A percentile compares a stretch with the other conserved stretches of the same genome.
These are phyloP conservation scores for Cucurbita maxima DNA, from an alignment of 306 rosid species.

Conservation along the genomic window DNA sequence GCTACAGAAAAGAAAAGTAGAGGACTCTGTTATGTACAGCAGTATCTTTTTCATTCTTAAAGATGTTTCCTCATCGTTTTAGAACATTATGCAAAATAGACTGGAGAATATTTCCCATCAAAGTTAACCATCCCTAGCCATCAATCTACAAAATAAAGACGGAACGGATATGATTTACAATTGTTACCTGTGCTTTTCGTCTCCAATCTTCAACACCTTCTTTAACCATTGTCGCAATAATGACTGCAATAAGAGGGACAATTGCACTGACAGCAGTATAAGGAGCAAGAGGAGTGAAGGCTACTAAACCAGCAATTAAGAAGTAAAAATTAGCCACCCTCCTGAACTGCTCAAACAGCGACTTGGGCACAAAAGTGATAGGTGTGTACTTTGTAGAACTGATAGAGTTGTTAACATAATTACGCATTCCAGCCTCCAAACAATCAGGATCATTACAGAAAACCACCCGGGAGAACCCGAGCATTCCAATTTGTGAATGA, in stretches of 20 bases:
- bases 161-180: background rate
- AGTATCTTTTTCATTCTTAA: background rate
- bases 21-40: background rate
- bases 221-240: slow-evolving; percentile 63
- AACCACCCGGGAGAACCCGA: slow-evolving; percentile 69
- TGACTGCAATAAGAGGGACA: slow-evolving; percentile 44
- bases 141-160: background rate
- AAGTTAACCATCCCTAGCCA: background rate
- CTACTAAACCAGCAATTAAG: slow-evolving; percentile 48
- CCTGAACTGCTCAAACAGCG: slow-evolving; percentile 94
- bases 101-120: background rate
- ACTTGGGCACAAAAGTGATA: slow-evolving; percentile 76
- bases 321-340: slow-evolving; percentile 92
- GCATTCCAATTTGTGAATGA: slow-evolving; percentile 58
- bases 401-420: slow-evolving; percentile 50
- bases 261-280: slow-evolving; percentile 71
- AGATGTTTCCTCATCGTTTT: background rate
- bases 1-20: background rate
- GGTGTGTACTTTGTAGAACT: slow-evolving; percentile 64
- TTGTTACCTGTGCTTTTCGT: slow-evolving; percentile 61
- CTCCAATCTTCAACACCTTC: slow-evolving; percentile 79
- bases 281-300: slow-evolving; percentile 86
- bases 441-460: slow-evolving; percentile 53
- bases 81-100: background rate
- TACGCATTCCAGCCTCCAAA: slow-evolving; percentile 31